These are phyloP conservation scores for Penicillium coffeae DNA, from an alignment of 495 filamentous ascomycete species.

Conservation along the genomic window DNA sequence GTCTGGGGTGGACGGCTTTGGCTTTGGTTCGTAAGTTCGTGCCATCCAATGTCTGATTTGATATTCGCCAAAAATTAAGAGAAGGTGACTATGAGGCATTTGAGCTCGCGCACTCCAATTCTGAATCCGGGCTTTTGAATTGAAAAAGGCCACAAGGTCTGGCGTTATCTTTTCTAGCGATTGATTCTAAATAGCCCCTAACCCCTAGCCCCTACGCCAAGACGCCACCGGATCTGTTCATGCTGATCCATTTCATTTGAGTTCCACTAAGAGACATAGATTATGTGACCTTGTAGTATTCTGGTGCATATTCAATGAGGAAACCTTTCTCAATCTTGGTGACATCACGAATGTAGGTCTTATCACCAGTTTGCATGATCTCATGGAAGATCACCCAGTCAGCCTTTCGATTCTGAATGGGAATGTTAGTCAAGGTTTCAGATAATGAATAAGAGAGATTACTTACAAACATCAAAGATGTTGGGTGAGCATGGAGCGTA, in stretches of 20 bases:
- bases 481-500: conserved; percentile 84
- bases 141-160: too few relatives aligned
- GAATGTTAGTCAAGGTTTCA: conserved; percentile 17
- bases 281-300: conserved; percentile 67
- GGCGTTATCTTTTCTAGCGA: too few relatives aligned
- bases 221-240: too few relatives aligned
- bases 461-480: conserved; percentile 85
- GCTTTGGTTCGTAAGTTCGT: too few relatives aligned
- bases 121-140: too few relatives aligned
- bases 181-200: too few relatives aligned
- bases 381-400: conserved; percentile 99
- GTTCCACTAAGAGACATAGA: too few relatives aligned
- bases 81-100: too few relatives aligned
- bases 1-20: too few relatives aligned
- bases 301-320: conserved; percentile 83
- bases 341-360: conserved; percentile 88
- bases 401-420: conserved; percentile 74
- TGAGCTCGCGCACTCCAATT: too few relatives aligned
- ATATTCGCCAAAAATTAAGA: neutral
- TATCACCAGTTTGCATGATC: conserved; percentile 84
- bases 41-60: neutral
- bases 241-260: too few relatives aligned
- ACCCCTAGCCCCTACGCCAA: too few relatives aligned
- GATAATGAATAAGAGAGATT: neutral
- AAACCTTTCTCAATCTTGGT: conserved; percentile 89